Percentiles rank a stretch among this genome's conserved stretches.
phyloP scores from a whole-genome alignment of 257 asterid species.

The Anisodus acutangulus region DNA sequence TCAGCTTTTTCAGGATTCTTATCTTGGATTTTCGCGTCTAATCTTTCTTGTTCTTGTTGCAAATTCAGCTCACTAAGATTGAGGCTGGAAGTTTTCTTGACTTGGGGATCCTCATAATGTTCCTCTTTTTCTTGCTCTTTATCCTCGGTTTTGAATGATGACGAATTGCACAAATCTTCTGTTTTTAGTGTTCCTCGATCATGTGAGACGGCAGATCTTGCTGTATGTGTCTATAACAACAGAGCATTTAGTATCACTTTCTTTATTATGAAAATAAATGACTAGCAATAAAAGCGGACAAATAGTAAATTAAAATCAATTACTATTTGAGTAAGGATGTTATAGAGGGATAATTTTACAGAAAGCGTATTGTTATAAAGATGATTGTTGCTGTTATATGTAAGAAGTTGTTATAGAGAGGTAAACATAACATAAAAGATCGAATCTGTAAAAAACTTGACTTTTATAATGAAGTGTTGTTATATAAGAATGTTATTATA shows the following conservation, averaged over 20 bases:
- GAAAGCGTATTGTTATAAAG: too few relatives aligned
- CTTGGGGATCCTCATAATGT: background rate
- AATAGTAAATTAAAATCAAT: too few relatives aligned
- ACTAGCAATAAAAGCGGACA: too few relatives aligned
- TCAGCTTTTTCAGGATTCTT: conserved; percentile 71
- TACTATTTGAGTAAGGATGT: conserved; percentile 33
- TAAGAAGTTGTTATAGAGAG: too few relatives aligned
- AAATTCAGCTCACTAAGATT: conserved; percentile 56
- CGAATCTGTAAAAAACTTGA: too few relatives aligned
- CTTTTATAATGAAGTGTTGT: too few relatives aligned
- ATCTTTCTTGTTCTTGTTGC: conserved; percentile 44
- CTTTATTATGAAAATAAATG: too few relatives aligned
- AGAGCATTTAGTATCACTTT: background rate
- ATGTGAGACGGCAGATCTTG: conserved; percentile 36
- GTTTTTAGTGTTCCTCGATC: conserved; percentile 41
- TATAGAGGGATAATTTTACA: background rate
- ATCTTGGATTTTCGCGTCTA: conserved; percentile 31
- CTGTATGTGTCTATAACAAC: too few relatives aligned
- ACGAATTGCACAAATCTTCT: conserved; percentile 35
- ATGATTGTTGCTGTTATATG: too few relatives aligned
- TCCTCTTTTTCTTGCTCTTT: background rate
- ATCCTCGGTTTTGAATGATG: too few relatives aligned
- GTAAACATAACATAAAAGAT: background rate
- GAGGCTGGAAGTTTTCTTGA: conserved; percentile 40
- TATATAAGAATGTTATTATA: conserved; percentile 35